Percentiles rank a stretch among this genome's conserved stretches.
These are phyloP conservation scores for Rhodotorula kratochvilovae DNA, from an alignment of 768 basidiomycete genomes.

Conservation along the genomic window DNA sequence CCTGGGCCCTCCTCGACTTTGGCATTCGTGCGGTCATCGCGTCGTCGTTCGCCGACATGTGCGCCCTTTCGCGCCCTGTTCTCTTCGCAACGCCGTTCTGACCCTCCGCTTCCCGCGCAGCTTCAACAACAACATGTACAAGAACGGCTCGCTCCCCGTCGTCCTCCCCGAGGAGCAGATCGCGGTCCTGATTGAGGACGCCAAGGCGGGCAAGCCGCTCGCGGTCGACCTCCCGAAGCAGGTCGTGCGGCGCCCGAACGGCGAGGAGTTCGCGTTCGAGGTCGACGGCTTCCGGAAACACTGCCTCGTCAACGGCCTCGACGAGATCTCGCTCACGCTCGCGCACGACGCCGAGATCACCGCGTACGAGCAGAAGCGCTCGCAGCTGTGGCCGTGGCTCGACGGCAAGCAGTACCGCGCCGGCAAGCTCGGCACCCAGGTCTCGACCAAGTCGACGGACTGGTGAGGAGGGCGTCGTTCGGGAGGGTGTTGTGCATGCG, in stretches of 20 bases:
- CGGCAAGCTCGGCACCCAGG: conserved; percentile 1
- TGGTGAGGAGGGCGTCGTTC: background rate
- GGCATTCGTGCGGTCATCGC: conserved; percentile 83
- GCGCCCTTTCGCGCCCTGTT: background rate
- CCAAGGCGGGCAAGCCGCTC: conserved; percentile 66
- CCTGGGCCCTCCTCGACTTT: conserved; percentile 64
- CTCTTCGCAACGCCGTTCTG: background rate
- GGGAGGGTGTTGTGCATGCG: background rate
- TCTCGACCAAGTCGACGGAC: background rate
- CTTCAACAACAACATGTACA: conserved; percentile 64
- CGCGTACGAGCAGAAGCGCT: conserved; percentile 72
- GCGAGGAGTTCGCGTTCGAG: conserved; percentile 67
- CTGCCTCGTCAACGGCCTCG: conserved; percentile 89
- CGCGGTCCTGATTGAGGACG: conserved; percentile 68
- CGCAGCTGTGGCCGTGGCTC: conserved; percentile 85
- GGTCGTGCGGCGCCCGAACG: conserved; percentile 64
- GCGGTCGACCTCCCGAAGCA: conserved; percentile 80
- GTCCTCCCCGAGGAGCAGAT: conserved; percentile 67
- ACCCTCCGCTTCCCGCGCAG: background rate
- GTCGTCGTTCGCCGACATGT: conserved; percentile 81
- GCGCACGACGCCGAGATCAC: conserved; percentile 69
- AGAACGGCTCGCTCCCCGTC: conserved; percentile 86
- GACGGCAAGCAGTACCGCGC: conserved; percentile 56
- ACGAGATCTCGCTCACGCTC: conserved; percentile 93
- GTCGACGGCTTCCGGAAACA: conserved; percentile 87